phyloP scores from a whole-genome alignment of 2,329 filamentous ascomycete genomes.

The Aspergillus ochraceoroseus region DNA sequence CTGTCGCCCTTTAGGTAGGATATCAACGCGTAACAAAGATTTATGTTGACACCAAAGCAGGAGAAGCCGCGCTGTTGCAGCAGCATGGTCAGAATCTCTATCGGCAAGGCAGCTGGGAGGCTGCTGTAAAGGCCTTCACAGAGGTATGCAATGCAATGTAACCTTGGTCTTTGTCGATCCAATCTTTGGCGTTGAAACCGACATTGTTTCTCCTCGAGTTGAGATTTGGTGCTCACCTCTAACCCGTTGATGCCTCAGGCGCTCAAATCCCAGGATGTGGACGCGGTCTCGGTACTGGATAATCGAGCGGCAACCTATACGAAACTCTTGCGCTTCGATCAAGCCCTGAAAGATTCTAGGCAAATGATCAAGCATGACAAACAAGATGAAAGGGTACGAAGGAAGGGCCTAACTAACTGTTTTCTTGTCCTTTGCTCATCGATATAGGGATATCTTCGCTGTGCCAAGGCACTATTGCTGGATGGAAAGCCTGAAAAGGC shows the following conservation, averaged over 20 bases:
- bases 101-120: constrained; percentile 41
- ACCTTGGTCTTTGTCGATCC: constrained; percentile 9
- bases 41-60: constrained; percentile 13
- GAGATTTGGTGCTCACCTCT: background rate
- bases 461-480: constrained; percentile 45
- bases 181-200: constrained; percentile 15
- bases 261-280: constrained; percentile 32
- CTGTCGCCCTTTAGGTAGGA: no score
- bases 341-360: constrained; percentile 54
- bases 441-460: constrained; percentile 52
- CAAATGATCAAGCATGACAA: constrained; percentile 51
- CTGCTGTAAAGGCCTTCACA: constrained; percentile 42
- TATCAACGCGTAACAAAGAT: background rate
- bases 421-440: constrained; percentile 10
- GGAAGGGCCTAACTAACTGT: background rate
- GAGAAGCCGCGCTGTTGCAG: constrained; percentile 28
- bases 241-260: constrained; percentile 27
- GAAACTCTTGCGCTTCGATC: constrained; percentile 48
- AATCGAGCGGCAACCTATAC: constrained; percentile 53
- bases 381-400: constrained; percentile 48
- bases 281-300: constrained; percentile 47
- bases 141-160: no score
- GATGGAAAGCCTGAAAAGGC: constrained; percentile 52
- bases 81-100: constrained; percentile 43
- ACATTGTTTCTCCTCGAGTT: background rate